Evolutionary conservation across 2,329 filamentous ascomycete species (phyloP).

Genomic region (Zymoseptoria crescenta): DNA sequence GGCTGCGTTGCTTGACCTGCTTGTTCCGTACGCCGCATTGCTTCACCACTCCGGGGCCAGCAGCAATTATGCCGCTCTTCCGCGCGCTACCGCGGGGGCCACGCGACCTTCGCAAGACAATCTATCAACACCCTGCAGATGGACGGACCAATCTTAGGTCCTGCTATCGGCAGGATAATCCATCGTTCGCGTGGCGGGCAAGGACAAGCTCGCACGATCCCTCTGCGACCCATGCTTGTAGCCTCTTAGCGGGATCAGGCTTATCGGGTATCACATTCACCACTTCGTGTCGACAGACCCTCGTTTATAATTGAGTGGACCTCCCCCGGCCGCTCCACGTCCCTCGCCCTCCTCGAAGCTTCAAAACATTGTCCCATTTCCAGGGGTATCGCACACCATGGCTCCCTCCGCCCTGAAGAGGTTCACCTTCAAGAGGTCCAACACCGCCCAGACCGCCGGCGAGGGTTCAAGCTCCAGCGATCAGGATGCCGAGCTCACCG

Average conservation of each 20-base stretch:
- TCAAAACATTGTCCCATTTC: background rate
- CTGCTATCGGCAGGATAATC: background rate
- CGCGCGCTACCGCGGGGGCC: background rate
- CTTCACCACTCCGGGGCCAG: background rate
- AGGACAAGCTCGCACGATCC: background rate
- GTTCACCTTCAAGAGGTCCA: conserved; percentile 20
- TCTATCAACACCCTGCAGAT: background rate
- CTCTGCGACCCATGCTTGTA: background rate
- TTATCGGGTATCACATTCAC: background rate
- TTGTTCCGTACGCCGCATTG: background rate
- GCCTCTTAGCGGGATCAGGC: background rate
- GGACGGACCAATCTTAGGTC: background rate
- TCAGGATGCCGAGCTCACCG: conserved; percentile 3
- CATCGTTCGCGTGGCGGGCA: background rate
- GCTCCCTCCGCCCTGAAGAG: conserved; percentile 7
- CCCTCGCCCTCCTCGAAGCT: background rate
- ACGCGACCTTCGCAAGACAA: background rate
- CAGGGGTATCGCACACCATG: background rate
- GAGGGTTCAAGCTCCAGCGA: background rate
- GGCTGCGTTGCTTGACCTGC: background rate
- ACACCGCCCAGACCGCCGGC: conserved; percentile 13
- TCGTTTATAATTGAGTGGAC: background rate
- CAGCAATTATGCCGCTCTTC: background rate
- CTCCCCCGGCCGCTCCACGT: background rate
- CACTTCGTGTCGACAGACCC: background rate